Conservation (phyloP, 176 grass and related monocot genomes). For the Elaeis guineensis region DNA sequence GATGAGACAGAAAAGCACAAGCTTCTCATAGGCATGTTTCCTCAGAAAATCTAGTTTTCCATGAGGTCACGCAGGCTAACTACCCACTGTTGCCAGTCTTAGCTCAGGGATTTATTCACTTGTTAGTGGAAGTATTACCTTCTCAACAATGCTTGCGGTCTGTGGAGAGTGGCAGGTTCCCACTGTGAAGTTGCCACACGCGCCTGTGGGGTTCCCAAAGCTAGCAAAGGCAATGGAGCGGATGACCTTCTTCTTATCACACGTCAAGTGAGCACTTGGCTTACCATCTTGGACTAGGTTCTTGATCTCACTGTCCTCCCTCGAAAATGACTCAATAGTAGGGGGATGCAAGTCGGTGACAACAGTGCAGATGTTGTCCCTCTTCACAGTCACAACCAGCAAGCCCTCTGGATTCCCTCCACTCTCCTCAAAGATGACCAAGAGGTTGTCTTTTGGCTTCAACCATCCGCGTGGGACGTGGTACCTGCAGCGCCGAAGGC, state of each 20-base stretch:
- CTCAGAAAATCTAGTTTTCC: too few species aligned
- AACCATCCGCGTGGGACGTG: conserved; percentile 63
- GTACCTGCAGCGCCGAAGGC: conserved; percentile 31
- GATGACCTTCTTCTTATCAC: conserved; percentile 60
- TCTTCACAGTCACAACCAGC: conserved; percentile 45
- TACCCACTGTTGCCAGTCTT: too few species aligned
- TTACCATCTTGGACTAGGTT: conserved; percentile 33
- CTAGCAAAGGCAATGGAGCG: conserved; percentile 70
- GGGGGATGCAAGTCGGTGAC: conserved; percentile 59
- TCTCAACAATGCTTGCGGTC: conserved; percentile 37
- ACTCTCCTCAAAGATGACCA: conserved; percentile 85
- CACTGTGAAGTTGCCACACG: conserved; percentile 57
- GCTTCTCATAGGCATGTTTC: too few species aligned
- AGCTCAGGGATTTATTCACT: too few species aligned
- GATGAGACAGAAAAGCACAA: too few species aligned
- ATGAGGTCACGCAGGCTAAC: too few species aligned
- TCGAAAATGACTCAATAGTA: conserved; percentile 42
- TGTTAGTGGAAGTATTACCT: conserved; percentile 27
- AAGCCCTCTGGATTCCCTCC: conserved; percentile 61
- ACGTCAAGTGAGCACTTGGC: conserved; percentile 43
- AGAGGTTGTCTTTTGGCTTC: conserved; percentile 62
- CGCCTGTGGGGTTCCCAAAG: conserved; percentile 66
- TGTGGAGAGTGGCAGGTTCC: conserved; percentile 57
- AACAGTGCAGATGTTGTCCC: conserved; percentile 69
- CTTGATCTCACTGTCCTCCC: conserved; percentile 40